Base-by-base conservation (phyloP, 2,329 filamentous ascomycete genomes). In the Ophiostoma himal-ulmi region DNA sequence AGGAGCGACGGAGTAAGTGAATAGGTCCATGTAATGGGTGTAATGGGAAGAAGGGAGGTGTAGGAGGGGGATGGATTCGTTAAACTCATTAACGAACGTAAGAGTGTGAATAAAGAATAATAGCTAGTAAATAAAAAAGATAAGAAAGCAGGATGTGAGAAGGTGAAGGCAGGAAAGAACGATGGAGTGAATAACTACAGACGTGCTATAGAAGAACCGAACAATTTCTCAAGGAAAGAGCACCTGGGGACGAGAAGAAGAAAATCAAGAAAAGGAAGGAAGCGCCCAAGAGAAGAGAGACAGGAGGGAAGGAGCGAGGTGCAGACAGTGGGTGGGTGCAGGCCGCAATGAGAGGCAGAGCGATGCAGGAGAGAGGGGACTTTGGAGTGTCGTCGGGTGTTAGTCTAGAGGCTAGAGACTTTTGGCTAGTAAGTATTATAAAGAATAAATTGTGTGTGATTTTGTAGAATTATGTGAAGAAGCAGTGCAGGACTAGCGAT, bases 301-400 rank as follows among this genome's bases (percentile, higher is more conserved):
- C 17, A n/a, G 41, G 20, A 64, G 52, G 52, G 68, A 65, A 69
- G 52, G 68, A 62, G 68, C 52, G 68, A 39, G 22, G 52, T 39
- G 52, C 67, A 68, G 67, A n/a, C 36, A 22, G 36, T 20, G 22
- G 48, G 44, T 67, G 65, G 65, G 65, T 44, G 44, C 62, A 39
- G 30, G 52, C 34, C 30, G 14, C 34, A 48, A 30, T 8, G 52
- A 34, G 60, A 64, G 8, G 36, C 20, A 14, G 30, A 39, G 68
- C 64, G 65, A 57, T 69, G 54, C 54, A 70, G 37, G 68, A 69
- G 68, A 71, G 68, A 65, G 68, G 52, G 52, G 52, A 57, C n/a
- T 26, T 57, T 11, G 44, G 22, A 30, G 48, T 54, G 48, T 54
- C 22, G 57, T 62, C 26, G 26, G 22, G 34, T 62, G 57, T 62